Base-by-base conservation (phyloP, 2,329 filamentous ascomycete species). In the Truncatella angustata region DNA sequence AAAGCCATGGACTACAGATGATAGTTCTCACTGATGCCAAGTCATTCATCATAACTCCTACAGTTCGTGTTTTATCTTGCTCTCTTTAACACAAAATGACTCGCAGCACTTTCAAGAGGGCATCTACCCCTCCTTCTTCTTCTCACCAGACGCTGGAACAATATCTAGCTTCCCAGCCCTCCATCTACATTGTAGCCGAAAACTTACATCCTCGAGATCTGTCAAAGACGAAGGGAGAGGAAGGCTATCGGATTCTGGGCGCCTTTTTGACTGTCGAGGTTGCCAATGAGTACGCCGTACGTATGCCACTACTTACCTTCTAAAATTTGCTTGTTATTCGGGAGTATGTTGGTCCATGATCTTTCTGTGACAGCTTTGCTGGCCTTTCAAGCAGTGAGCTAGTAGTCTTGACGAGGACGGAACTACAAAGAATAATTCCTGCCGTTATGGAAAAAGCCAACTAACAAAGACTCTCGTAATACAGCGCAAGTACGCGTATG, bases 171-270 rank as follows among this genome's bases (percentile, higher is more conserved):
- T 46, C 43, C 9, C 43, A 46, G 26, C 43, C 43, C n/a, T 46
- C 43, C 30, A 46, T 46, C 16, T 46, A 46, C 43, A 46, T 46
- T 16, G 43, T 46, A 28, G 43, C 43, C 18, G 43, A 46, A n/a
- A 46, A 46, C 43, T 28, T 46, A 14, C 43, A 46, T 20, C 43
- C 43, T 21, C 43, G 26, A 16, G 43, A 46, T 46, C 43, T 46
- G 4, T 46, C 16, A 18, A 30, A 32, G n/a, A 46, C 43, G 9
- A 46, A 35, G 30, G 30, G 43, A 20, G 43, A 46, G 21, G 43
- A 46, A 34, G 43, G 43, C 12, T 46, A 46, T 34, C 43, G 43
- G 4, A 28, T 46, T n/a, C 43, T 46, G 43, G 18, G 28, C 30
- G 28, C 26, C 7, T 46, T 46, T 21, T 35, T 21, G 20, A 46